A percentile compares a stretch with the other conserved stretches of the same genome.
These are phyloP conservation scores for Apiotrichum gamsii DNA, from an alignment of 1,284 basidiomycete species.

Conservation along the genomic window DNA sequence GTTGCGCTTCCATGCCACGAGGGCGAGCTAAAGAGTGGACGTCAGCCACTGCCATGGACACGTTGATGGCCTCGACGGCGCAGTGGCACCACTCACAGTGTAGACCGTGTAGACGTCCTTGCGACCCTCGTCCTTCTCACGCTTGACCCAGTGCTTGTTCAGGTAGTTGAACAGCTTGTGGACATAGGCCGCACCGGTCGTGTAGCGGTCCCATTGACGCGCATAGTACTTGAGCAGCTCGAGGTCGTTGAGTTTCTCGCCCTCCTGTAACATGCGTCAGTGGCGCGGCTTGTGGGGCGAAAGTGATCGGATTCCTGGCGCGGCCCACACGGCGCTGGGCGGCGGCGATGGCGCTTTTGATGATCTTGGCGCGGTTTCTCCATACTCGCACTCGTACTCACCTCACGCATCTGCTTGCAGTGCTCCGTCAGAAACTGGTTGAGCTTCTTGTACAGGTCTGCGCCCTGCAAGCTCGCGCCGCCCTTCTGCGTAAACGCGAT, in stretches of 20 bases:
- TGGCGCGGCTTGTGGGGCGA: too few species aligned
- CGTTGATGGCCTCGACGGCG: too few species aligned
- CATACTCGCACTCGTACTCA: too few species aligned
- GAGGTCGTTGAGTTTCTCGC: conserved; percentile 75
- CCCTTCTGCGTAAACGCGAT: conserved; percentile 50
- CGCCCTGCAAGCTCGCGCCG: conserved; percentile 90
- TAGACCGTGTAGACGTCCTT: conserved; percentile 94
- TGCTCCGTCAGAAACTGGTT: conserved; percentile 76
- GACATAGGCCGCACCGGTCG: conserved; percentile 91
- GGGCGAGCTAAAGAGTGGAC: conserved; percentile 61
- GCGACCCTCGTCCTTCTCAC: conserved; percentile 94
- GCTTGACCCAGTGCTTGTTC: conserved; percentile 98
- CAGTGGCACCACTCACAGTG: conserved; percentile 71
- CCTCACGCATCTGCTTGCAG: conserved; percentile 61
- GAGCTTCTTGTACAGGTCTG: conserved; percentile 87
- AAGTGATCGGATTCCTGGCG: conserved; percentile 5
- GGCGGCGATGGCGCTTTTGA: too few species aligned
- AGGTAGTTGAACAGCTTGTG: conserved; percentile 94
- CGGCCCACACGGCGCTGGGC: too few species aligned
- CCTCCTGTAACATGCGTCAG: conserved; percentile 53
- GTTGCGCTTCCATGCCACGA: conserved; percentile 90
- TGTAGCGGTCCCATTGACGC: conserved; percentile 91
- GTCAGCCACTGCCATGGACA: background rate
- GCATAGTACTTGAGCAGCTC: conserved; percentile 88
- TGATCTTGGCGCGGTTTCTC: too few species aligned